phyloP scores from a whole-genome alignment of 2,329 filamentous ascomycete species.

The Fusarium miscanthi region DNA sequence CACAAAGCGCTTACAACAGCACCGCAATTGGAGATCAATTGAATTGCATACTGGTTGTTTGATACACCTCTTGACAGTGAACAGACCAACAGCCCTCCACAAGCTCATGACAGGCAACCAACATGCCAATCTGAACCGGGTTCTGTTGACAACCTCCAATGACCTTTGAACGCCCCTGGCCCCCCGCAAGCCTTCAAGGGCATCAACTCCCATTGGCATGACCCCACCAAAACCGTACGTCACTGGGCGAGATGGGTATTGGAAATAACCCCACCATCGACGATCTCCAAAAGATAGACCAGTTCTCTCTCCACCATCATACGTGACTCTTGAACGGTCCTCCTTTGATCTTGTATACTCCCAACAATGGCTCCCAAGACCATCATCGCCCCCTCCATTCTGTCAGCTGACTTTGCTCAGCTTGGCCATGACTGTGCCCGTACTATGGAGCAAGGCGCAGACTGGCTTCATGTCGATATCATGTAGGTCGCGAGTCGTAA shows the following conservation, averaged over 20 bases:
- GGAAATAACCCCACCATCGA: conserved; percentile 31
- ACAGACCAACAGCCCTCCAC: background rate
- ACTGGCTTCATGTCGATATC: conserved; percentile 97
- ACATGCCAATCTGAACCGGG: conserved; percentile 8
- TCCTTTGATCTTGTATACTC: conserved; percentile 8
- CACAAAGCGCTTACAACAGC: background rate
- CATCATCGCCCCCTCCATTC: conserved; percentile 98
- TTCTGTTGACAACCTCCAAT: conserved; percentile 8
- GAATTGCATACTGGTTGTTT: background rate
- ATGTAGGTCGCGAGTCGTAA: conserved; percentile 60
- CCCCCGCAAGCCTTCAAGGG: background rate
- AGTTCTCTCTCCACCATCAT: conserved; percentile 37
- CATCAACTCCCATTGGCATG: background rate
- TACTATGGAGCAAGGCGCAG: conserved; percentile 87
- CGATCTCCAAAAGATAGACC: conserved; percentile 7
- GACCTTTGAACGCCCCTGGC: background rate
- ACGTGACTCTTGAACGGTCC: conserved; percentile 12
- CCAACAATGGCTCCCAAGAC: conserved; percentile 83
- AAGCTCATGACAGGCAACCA: background rate
- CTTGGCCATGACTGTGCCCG: conserved; percentile 87
- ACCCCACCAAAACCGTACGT: conserved; percentile 45
- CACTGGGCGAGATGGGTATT: conserved; percentile 23
- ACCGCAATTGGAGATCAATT: background rate
- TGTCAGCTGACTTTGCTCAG: conserved; percentile 93
- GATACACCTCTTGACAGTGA: background rate